Base-by-base conservation (phyloP, 306 rosid genomes). In the Castanopsis chinensis region DNA sequence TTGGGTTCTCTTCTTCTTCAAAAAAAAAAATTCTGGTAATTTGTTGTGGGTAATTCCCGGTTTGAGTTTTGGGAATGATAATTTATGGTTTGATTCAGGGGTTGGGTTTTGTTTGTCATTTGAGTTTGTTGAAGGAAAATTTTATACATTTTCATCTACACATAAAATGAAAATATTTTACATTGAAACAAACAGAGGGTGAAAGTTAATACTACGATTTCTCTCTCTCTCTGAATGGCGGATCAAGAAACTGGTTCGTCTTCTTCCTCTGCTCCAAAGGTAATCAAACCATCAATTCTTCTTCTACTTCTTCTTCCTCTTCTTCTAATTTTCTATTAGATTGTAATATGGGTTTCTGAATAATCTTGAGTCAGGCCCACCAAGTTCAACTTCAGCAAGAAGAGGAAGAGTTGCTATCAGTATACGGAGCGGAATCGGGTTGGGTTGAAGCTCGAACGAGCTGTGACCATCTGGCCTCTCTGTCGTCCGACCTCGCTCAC, bases 381-480 rank as follows among this genome's bases (percentile, higher is more conserved):
- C 45, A 41, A 41, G 12, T 41, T 41, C 45, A 41, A 41, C 45
- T 41, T 41, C 45, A 41, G 45, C 45, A 41, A 41, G 45, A 41
- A 32, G 87, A 80, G 13, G 72, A 69, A 19, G 54, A 49, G 17
- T 25, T 27, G 12, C 5, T 1, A 41, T 41, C 45, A 14, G 5
- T 79, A 2, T 78, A 65, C 11, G 93, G 94, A 28, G 88, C 84
- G 3, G 89, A 87, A 79, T 88, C 98, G 57, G 97, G 97, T 61
- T 94, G 98, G 97, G 94, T 94, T 9, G 89, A 91, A 9, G 92
- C 97, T 78, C 84, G 87, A 33, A 90, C 87, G 19, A 82, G 76
- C 0, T 92, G 98, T 51, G 90, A 87, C 78, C 98, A 94, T 76
- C 83, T 94, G 12, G 49, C 82, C 33, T 82, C 90, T 2, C 85